Conservation (phyloP, 768 basidiomycete genomes). For the Tricholoma saponaceum region DNA sequence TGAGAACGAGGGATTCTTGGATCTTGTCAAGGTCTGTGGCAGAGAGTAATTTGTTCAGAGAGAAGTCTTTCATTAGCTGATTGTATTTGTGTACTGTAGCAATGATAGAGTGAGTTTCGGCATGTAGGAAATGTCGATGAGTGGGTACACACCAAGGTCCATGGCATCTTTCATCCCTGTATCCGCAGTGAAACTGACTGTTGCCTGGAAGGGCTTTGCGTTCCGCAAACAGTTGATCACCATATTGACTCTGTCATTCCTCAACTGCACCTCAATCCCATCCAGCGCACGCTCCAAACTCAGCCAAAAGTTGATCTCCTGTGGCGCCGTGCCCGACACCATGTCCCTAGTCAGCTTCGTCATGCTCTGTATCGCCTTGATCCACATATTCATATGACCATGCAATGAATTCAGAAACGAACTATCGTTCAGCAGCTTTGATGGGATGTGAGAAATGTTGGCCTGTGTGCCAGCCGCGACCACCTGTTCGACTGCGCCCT, state of each 20-base stretch:
- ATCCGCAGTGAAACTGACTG: conserved; percentile 96
- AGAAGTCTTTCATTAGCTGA: conserved; percentile 98
- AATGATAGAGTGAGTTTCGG: background rate
- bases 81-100: conserved; percentile 92
- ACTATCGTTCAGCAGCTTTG: conserved; percentile 76
- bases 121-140: background rate
- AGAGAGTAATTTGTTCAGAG: conserved; percentile 93
- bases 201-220: conserved; percentile 95
- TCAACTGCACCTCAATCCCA: conserved; percentile 86
- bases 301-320: conserved; percentile 99
- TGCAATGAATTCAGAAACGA: conserved; percentile 93
- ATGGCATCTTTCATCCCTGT: conserved; percentile 94
- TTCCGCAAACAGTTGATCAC: conserved; percentile 93
- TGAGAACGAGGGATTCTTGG: conserved; percentile 79
- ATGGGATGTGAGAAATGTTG: conserved; percentile 71
- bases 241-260: conserved; percentile 88
- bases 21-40: conserved; percentile 96
- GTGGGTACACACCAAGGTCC: conserved; percentile 60
- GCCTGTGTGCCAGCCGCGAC: conserved; percentile 56
- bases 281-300: conserved; percentile 92
- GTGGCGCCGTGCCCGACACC: conserved; percentile 89
- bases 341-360: conserved; percentile 94
- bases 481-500: conserved; percentile 76
- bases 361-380: conserved; percentile 94
- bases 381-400: conserved; percentile 93